Evolutionary conservation across 352 stramenopile species (phyloP).

Genomic region (Phytophthora constricta): DNA sequence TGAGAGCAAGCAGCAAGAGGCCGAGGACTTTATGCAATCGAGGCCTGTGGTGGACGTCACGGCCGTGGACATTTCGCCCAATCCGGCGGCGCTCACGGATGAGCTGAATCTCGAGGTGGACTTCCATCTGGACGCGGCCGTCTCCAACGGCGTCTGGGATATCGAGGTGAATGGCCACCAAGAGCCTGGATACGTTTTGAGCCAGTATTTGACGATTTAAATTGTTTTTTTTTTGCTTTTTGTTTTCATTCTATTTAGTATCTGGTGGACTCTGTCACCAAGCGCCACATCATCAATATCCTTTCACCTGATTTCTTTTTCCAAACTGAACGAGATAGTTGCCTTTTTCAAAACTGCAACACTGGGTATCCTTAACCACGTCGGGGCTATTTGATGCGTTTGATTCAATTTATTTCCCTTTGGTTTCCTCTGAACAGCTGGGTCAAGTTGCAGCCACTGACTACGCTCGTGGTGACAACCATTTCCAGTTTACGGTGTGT

Average conservation of each 20-base stretch:
- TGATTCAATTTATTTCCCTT: no score
- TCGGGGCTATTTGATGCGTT: no score
- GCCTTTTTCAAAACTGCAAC: neutral
- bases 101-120: slow-evolving; percentile 86
- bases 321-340: neutral
- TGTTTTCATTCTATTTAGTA: no score
- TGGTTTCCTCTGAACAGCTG: slow-evolving; percentile 58
- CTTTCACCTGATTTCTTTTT: slow-evolving; percentile 29
- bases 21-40: slow-evolving; percentile 54
- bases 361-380: slow-evolving; percentile 41
- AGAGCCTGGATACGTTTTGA: no score
- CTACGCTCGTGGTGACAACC: slow-evolving; percentile 73
- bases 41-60: slow-evolving; percentile 68
- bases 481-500: slow-evolving; percentile 85
- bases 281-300: slow-evolving; percentile 91
- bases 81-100: slow-evolving; percentile 74
- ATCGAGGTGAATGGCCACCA: no score
- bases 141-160: slow-evolving; percentile 75
- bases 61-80: slow-evolving; percentile 84
- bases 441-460: slow-evolving; percentile 67
- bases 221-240: slow-evolving; percentile 10
- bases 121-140: slow-evolving; percentile 70
- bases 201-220: no score
- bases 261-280: no score
- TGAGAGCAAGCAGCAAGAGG: slow-evolving; percentile 63